These are phyloP conservation scores for Zea mays DNA, from an alignment of 176 grass and related monocot species.

Conservation along the genomic window DNA sequence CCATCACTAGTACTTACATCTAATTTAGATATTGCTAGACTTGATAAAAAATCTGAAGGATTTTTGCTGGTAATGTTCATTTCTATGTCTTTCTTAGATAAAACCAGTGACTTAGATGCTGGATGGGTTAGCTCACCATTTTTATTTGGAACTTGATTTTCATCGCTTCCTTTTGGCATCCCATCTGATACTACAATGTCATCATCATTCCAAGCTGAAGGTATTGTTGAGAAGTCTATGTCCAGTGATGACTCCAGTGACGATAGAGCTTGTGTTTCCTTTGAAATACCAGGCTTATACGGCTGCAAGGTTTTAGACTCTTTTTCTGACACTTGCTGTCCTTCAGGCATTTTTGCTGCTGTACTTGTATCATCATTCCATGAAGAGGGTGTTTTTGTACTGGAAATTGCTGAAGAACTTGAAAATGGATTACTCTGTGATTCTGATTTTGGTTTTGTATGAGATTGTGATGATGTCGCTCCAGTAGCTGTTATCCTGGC, in stretches of 20 bases:
- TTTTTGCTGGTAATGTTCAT: constrained; percentile 41
- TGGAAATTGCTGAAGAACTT: constrained; percentile 42
- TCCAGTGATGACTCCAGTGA: constrained; percentile 40
- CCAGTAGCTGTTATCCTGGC: constrained; percentile 40
- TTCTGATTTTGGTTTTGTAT: constrained; percentile 66
- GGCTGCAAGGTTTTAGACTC: constrained; percentile 55
- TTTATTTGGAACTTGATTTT: constrained; percentile 39
- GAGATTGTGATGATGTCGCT: constrained; percentile 46
- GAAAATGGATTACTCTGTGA: constrained; percentile 39
- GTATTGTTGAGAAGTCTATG: constrained; percentile 63
- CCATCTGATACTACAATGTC: constrained; percentile 48
- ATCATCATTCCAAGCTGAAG: constrained; percentile 88
- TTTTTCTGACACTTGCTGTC: constrained; percentile 30
- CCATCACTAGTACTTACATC: constrained; percentile 43
- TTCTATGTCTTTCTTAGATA: constrained; percentile 33
- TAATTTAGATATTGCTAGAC: constrained; percentile 29
- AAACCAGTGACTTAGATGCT: constrained; percentile 19
- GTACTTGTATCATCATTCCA: constrained; percentile 79
- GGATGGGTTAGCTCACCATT: constrained; percentile 27
- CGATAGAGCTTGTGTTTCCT: constrained; percentile 45
- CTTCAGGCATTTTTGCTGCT: constrained; percentile 53
- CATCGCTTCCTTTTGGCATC: constrained; percentile 46
- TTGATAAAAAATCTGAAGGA: constrained; percentile 36
- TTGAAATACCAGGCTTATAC: constrained; percentile 61
- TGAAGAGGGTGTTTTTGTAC: constrained; percentile 58